Evolutionary conservation across 768 basidiomycete species (phyloP), one percentile per base, ranked within the genome.

Genomic region (Collybiopsis confluens): DNA sequence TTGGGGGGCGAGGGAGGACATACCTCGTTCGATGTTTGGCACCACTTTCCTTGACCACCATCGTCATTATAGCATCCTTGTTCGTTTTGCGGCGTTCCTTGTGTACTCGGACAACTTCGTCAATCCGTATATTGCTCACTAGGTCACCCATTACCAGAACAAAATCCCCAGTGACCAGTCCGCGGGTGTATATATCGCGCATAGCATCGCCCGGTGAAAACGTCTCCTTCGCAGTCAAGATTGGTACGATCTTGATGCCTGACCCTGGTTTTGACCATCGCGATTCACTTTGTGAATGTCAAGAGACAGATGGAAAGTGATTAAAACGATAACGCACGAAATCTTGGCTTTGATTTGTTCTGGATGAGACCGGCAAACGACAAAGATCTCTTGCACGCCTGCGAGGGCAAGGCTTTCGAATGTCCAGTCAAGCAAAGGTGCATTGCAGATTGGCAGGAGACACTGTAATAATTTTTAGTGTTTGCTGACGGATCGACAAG

Each of bases 61-160:
- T 92, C 24, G 93, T 94, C 92, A 99, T 94, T 63, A 94, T 92
- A 36, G 88, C 90, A 65, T 98, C 90, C 73, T 92, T 91, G 69
- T 95, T 92, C 56, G 76, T 80, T 68, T 86, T 87, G 56, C 92
- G 76, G 47, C 93, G 75, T 67, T 90, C 89, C 76, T 88, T 93
- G 74, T 98, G 96, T 58, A 82, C 83, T 43, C 86, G 80, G 45
- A 97, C 88, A 50, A 94, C 90, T 61, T 92, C 89, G 61, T 92
- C 88, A 59, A 99, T 88, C 56, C 84, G 83, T 59, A 98, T 80
- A 66, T 92, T 98, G 72, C 93, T 95, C 59, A 99, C 89, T 49
- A 98, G 80, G 70, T 95, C 92, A 21, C 92, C 92, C 66, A 82
- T 86, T 61, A 95, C 89, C 57, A 98, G 84, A 40, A 98, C 85